Base-by-base conservation (phyloP, 1,139 yeast species). In the Neolecta irregularis region DNA sequence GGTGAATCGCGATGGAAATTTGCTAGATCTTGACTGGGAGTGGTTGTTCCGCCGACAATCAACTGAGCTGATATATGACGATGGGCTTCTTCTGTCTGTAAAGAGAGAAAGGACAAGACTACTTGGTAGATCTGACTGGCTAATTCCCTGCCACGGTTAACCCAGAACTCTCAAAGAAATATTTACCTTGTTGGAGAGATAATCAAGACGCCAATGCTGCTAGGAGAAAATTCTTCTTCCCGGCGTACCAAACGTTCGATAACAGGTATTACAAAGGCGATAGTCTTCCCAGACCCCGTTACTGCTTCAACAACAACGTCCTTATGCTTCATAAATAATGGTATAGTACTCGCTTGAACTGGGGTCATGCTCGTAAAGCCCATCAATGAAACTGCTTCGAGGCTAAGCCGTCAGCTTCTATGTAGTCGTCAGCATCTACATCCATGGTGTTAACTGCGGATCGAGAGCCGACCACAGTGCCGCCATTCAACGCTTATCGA, bases 241-340 rank as follows among this genome's bases (percentile, higher is more conserved):
- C 35, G 50, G 44, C 40, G 20, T 8, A 46, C 26, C 48, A 45
- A 25, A 52, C 52, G 37, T 48, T 83, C 88, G 17, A 85, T 53
- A 2, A 83, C 67, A 0, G 98, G 98, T 3, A 88, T 65, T 6
- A 72, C 72, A 56, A 78, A 88, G 2, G 96, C 80, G 23, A 85
- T 56, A 0, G 98, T 88, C 53, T 88, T 88, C 6, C 98, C 98
- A 0, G 96, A 83, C 0, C 98, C 98, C 0, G 98, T 88, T 2
- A 83, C 94, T 0, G 96, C 83, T 51, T 85, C 94, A 2, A 83
- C 95, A 6, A 91, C 93, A 6, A 88, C 96, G 57, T 88, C 98
- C 51, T 88, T 88, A 49, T 85, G 78, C n/a, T 75, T 75, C 32
- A 77, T 58, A 46, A 91, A 70, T 37, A 85, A 60, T 0, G 99